These are phyloP conservation scores for Myriosclerotinia duriaeana DNA, from an alignment of 2,329 filamentous ascomycete genomes.

Conservation along the genomic window DNA sequence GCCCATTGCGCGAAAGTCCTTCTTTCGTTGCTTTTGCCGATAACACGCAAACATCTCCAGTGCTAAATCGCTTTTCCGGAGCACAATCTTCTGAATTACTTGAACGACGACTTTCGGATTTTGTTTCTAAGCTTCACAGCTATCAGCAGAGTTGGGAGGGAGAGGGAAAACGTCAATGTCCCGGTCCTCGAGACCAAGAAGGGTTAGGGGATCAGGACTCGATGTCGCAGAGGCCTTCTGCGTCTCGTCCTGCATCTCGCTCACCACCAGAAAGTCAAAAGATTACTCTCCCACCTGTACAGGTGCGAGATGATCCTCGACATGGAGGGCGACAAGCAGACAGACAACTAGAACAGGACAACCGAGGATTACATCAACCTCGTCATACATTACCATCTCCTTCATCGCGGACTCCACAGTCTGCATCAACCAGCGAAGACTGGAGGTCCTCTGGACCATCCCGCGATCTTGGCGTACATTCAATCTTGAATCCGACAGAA, in stretches of 20 bases:
- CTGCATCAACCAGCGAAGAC: conserved; percentile 30
- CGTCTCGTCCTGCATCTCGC: conserved; percentile 56
- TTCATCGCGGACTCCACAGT: conserved; percentile 29
- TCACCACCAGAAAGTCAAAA: conserved; percentile 41
- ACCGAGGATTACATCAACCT: conserved; percentile 27
- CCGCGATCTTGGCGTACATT: conserved; percentile 41
- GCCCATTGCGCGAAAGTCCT: conserved; percentile 41
- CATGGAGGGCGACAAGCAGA: conserved; percentile 34
- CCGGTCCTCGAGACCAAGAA: conserved; percentile 52
- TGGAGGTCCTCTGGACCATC: conserved; percentile 34
- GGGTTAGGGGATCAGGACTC: conserved; percentile 58
- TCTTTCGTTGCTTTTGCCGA: conserved; percentile 39
- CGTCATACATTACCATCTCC: conserved; percentile 32
- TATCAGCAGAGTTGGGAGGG: conserved; percentile 42
- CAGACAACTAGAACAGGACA: conserved; percentile 33
- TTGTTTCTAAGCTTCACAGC: conserved; percentile 41
- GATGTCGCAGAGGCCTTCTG: conserved; percentile 63
- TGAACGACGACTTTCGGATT: conserved; percentile 38
- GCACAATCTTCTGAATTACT: conserved; percentile 37
- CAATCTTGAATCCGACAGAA: conserved; percentile 42
- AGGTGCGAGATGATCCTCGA: conserved; percentile 40
- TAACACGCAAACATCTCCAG: conserved; percentile 38
- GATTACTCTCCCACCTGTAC: conserved; percentile 39
- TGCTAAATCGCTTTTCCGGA: conserved; percentile 36
- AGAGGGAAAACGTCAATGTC: conserved; percentile 54